Conservation (phyloP, 1,284 basidiomycete genomes). For the Cutaneotrichosporon sp. region DNA sequence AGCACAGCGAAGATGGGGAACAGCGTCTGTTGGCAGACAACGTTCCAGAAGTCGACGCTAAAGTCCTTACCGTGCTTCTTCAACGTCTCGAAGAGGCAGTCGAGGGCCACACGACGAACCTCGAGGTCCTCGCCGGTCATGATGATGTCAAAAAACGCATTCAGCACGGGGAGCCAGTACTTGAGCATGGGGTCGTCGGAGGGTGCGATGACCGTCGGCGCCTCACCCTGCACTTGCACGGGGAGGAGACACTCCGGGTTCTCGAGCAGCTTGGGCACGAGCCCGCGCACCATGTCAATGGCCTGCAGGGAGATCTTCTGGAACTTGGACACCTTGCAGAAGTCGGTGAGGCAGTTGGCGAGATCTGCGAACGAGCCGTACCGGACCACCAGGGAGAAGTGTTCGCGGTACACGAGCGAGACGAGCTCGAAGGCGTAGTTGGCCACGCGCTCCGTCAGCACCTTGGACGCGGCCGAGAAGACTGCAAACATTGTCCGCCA, state of each 20-base stretch:
- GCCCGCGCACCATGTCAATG: conserved; percentile 89
- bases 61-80: conserved; percentile 85
- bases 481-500: conserved; percentile 99
- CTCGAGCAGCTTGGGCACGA: conserved; percentile 85
- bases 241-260: conserved; percentile 72
- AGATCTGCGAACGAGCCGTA: conserved; percentile 94
- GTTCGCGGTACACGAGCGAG: conserved; percentile 80
- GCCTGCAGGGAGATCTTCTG: conserved; percentile 96
- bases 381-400: conserved; percentile 84
- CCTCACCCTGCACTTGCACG: conserved; percentile 27
- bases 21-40: conserved; percentile 90
- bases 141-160: conserved; percentile 98
- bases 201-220: conserved; percentile 21
- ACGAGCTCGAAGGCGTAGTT: conserved; percentile 96
- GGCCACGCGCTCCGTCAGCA: conserved; percentile 91
- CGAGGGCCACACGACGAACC: conserved; percentile 89
- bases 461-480: conserved; percentile 91
- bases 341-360: conserved; percentile 96
- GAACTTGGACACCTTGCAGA: conserved; percentile 98
- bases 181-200: conserved; percentile 81
- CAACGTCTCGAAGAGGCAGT: conserved; percentile 90
- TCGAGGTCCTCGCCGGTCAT: conserved; percentile 99
- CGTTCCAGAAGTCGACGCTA: conserved; percentile 94
- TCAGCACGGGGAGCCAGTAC: conserved; percentile 95
- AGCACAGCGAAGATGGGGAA: conserved; percentile 99